Conservation (phyloP, 768 basidiomycete genomes). For the Tremella yokohamensis region DNA sequence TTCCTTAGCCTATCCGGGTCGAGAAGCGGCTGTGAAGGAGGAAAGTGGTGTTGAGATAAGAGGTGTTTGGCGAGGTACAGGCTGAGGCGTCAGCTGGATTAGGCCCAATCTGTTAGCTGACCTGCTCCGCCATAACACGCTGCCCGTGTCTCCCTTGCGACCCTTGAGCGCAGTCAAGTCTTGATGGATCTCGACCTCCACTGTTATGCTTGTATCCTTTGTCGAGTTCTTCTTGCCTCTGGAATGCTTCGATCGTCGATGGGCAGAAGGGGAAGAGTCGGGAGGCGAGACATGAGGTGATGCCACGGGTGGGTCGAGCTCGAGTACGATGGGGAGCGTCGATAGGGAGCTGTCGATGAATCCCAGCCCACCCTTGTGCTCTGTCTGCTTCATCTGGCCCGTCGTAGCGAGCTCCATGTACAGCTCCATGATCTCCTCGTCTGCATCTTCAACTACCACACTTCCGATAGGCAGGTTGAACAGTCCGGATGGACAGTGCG, state of each 20-base stretch:
- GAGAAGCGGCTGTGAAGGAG: constrained; percentile 22
- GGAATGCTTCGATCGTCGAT: neutral
- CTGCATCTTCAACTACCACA: constrained; percentile 36
- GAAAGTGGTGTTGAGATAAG: constrained; percentile 31
- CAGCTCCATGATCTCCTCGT: constrained; percentile 48
- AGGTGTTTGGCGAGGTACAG: constrained; percentile 38
- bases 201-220: neutral
- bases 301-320: constrained; percentile 15
- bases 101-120: neutral
- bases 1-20: constrained; percentile 3
- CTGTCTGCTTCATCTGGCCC: neutral
- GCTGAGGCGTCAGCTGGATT: constrained; percentile 13
- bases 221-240: neutral
- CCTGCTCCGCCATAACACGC: constrained; percentile 48
- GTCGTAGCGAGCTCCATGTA: constrained; percentile 32
- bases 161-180: constrained; percentile 42
- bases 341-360: constrained; percentile 24
- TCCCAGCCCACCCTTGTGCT: constrained; percentile 31
- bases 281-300: neutral
- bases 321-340: constrained; percentile 30
- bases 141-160: constrained; percentile 49
- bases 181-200: constrained; percentile 34
- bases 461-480: constrained; percentile 29
- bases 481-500: constrained; percentile 32
- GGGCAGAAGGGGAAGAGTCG: neutral